phyloP scores from a whole-genome alignment of 2,329 filamentous ascomycete genomes.

The Aspergillus phoenicis region DNA sequence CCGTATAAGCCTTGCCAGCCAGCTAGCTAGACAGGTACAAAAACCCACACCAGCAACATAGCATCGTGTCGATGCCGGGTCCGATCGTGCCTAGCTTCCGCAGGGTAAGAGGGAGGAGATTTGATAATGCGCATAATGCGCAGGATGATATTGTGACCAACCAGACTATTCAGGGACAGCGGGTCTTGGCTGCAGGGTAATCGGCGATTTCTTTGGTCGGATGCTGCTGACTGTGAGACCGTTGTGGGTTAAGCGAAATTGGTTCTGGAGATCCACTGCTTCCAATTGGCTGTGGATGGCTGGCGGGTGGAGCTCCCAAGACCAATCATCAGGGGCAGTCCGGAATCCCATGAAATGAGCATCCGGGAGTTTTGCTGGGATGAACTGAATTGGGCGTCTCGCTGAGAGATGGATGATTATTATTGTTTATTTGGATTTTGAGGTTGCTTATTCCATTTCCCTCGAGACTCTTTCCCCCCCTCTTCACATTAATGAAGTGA shows the following conservation, averaged over 20 bases:
- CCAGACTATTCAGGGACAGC: constrained; percentile 21
- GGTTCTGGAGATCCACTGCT: constrained; percentile 25
- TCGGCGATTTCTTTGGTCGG: constrained; percentile 24
- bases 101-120: neutral
- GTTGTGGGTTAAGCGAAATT: constrained; percentile 38
- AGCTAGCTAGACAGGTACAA: neutral
- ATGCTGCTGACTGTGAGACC: constrained; percentile 22
- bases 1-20: neutral
- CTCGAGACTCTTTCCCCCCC: too few relatives aligned
- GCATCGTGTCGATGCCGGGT: neutral
- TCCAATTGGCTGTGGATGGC: constrained; percentile 28
- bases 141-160: constrained; percentile 8
- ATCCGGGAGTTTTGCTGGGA: constrained; percentile 1
- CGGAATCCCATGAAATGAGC: constrained; percentile 5
- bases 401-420: neutral
- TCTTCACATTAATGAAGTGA: neutral
- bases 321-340: constrained; percentile 24
- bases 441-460: neutral
- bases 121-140: constrained; percentile 11
- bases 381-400: constrained; percentile 7
- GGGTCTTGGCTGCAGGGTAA: constrained; percentile 19
- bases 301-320: constrained; percentile 18
- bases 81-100: constrained; percentile 1
- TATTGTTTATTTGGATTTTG: neutral
- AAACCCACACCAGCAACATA: neutral